Evolutionary conservation across 1,139 yeast genomes (phyloP).

Genomic region (Hansenula anomala): DNA sequence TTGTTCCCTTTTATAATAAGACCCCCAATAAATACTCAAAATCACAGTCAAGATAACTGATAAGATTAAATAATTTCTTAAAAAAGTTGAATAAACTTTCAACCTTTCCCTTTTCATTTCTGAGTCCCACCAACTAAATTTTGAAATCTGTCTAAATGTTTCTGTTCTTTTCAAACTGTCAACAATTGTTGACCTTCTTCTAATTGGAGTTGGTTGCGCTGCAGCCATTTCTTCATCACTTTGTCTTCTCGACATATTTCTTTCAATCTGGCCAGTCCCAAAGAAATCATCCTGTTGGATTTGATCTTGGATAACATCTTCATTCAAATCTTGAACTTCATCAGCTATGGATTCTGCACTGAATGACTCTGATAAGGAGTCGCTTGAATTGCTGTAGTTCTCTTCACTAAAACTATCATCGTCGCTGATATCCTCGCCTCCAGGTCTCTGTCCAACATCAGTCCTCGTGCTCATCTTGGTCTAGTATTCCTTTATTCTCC

Average conservation of each 20-base stretch:
- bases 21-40: constrained; percentile 56
- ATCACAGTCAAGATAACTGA: constrained; percentile 10
- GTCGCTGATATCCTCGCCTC: too few species aligned
- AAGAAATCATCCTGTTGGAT: constrained; percentile 9
- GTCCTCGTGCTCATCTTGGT: too few species aligned
- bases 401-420: too few species aligned
- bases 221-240: constrained; percentile 1
- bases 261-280: constrained; percentile 3
- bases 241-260: too few species aligned
- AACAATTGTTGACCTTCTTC: constrained; percentile 16
- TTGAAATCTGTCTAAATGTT: constrained; percentile 14
- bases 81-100: constrained; percentile 13
- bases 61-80: constrained; percentile 16
- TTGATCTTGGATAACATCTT: constrained; percentile 8
- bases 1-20: constrained; percentile 37
- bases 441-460: too few species aligned
- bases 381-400: too few species aligned
- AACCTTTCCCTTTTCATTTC: constrained; percentile 18
- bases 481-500: too few species aligned
- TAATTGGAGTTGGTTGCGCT: neutral
- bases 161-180: constrained; percentile 12
- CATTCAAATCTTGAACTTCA: constrained; percentile 10
- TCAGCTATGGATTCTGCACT: constrained; percentile 4
- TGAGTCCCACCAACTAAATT: constrained; percentile 18
- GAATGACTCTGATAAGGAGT: too few species aligned